Evolutionary conservation across 345 rosid genomes (phyloP).

Genomic region (Hibiscus mutabilis): DNA sequence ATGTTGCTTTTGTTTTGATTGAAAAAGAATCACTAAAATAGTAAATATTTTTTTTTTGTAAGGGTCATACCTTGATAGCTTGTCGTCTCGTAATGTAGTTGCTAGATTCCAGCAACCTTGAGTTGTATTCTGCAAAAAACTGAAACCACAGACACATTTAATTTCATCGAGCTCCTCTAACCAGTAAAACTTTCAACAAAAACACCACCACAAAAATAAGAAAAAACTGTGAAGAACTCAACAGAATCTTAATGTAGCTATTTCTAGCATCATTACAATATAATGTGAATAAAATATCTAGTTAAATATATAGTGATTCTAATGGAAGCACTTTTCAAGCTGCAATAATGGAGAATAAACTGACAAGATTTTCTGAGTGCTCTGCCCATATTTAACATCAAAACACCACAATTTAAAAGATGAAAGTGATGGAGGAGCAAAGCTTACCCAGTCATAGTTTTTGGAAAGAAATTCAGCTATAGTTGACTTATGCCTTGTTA

Average conservation of each 20-base stretch:
- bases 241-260: neutral
- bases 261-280: neutral
- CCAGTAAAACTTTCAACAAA: slow-evolving; percentile 5
- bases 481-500: slow-evolving; percentile 96
- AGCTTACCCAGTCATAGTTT: slow-evolving; percentile 91
- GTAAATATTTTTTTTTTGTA: neutral
- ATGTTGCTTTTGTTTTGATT: neutral
- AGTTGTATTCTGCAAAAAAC: slow-evolving; percentile 85
- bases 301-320: neutral
- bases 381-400: neutral
- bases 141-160: slow-evolving; percentile 28
- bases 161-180: slow-evolving; percentile 13
- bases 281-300: slow-evolving; percentile 3
- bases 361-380: neutral
- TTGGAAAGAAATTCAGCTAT: slow-evolving; percentile 89
- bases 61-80: slow-evolving; percentile 69
- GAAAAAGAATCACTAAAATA: neutral
- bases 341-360: neutral
- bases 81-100: slow-evolving; percentile 96
- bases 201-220: neutral
- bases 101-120: slow-evolving; percentile 80
- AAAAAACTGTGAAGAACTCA: neutral
- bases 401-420: neutral
- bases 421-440: neutral
- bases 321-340: neutral